These are phyloP conservation scores for Pleurotus djamor DNA, from an alignment of 768 basidiomycete species.

Conservation along the genomic window DNA sequence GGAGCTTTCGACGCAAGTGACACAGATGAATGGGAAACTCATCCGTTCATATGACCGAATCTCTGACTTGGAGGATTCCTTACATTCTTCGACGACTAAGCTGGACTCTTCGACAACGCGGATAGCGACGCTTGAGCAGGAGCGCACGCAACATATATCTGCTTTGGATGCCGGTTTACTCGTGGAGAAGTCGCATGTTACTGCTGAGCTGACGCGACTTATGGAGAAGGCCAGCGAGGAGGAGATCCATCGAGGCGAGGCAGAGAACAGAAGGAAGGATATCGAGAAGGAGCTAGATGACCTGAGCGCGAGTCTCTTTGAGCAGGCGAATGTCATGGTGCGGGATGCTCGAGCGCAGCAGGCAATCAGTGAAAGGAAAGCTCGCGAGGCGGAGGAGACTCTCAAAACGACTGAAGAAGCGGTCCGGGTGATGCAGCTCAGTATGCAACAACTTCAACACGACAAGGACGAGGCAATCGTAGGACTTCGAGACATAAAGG, in stretches of 20 bases:
- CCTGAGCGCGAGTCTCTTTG: constrained; percentile 86
- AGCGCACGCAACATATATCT: constrained; percentile 83
- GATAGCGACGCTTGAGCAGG: constrained; percentile 78
- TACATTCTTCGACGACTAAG: constrained; percentile 65
- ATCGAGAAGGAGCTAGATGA: constrained; percentile 97
- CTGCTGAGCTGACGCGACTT: constrained; percentile 84
- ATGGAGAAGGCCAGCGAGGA: constrained; percentile 97
- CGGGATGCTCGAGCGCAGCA: constrained; percentile 80
- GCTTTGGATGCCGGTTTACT: constrained; percentile 89
- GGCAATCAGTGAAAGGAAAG: constrained; percentile 67
- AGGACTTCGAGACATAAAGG: constrained; percentile 48
- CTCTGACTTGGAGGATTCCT: constrained; percentile 88
- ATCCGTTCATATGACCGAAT: constrained; percentile 90
- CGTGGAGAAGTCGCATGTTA: constrained; percentile 91
- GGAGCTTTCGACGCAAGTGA: constrained; percentile 88
- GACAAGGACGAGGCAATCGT: constrained; percentile 65
- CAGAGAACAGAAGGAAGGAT: constrained; percentile 74
- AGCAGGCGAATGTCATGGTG: constrained; percentile 98
- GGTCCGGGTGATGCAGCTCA: constrained; percentile 78
- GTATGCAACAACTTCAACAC: constrained; percentile 73
- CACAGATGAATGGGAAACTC: constrained; percentile 88
- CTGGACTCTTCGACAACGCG: constrained; percentile 61
- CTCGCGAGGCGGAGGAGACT: constrained; percentile 73
- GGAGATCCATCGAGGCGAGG: constrained; percentile 86
- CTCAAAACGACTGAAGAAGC: constrained; percentile 85